Percentiles rank a stretch among this genome's conserved stretches.
phyloP scores from a whole-genome alignment of 139 green algal genomes.

The Trebouxia sp. region DNA sequence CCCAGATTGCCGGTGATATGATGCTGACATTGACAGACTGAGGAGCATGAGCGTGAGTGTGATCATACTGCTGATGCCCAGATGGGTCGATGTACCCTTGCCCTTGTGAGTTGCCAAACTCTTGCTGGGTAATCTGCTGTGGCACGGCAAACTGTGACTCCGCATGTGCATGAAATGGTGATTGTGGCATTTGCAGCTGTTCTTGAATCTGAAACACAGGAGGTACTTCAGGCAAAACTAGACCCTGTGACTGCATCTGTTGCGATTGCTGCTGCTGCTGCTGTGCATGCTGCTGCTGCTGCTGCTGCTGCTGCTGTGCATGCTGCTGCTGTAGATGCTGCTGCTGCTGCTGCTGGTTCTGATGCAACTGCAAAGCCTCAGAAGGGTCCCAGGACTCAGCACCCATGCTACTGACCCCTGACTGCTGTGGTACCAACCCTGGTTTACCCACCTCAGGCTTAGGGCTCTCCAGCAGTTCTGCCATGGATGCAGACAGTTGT shows the following conservation, averaged over 20 bases:
- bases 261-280: background rate
- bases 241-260: background rate
- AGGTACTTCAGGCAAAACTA: too few species aligned
- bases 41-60: too few species aligned
- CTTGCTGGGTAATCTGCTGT: too few species aligned
- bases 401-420: background rate
- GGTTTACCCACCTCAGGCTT: background rate
- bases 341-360: background rate
- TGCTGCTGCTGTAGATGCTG: background rate
- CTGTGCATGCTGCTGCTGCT: background rate
- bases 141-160: background rate
- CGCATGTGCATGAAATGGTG: too few species aligned
- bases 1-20: background rate
- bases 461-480: background rate
- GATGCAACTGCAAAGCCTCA: background rate
- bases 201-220: too few species aligned
- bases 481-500: background rate
- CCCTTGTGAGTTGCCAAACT: too few species aligned
- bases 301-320: background rate
- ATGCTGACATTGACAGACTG: constrained; percentile 1
- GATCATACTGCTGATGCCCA: too few species aligned
- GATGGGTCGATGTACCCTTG: too few species aligned
- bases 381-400: background rate
- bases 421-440: background rate
- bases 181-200: background rate